phyloP scores from a whole-genome alignment of 257 asterid species.

The Linaria vulgaris region DNA sequence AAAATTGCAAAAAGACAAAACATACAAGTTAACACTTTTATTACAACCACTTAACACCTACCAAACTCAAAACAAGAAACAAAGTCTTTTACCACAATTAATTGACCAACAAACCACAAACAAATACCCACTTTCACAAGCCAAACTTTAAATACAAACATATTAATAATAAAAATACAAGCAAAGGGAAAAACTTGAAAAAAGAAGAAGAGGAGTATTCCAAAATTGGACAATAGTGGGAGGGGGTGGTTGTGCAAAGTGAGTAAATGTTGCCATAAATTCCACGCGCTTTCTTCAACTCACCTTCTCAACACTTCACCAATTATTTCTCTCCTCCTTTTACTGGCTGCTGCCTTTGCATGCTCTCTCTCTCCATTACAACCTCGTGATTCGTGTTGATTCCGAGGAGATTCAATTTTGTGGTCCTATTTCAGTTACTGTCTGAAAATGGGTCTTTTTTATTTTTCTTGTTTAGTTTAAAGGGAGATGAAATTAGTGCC shows the following conservation, averaged over 20 bases:
- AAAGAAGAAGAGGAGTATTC: conserved; percentile 5
- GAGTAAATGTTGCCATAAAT: conserved; percentile 45
- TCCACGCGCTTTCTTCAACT: conserved; percentile 60
- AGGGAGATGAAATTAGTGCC: background rate
- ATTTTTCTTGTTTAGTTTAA: background rate
- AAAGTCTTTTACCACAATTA: too few relatives aligned
- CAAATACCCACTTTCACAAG: too few relatives aligned
- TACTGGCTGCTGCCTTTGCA: conserved; percentile 30
- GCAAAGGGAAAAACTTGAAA: background rate
- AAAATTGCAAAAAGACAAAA: too few relatives aligned
- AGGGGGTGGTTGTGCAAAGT: conserved; percentile 36
- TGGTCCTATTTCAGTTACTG: conserved; percentile 25
- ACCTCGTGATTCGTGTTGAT: conserved; percentile 43
- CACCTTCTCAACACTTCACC: conserved; percentile 34
- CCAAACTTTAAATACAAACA: too few relatives aligned
- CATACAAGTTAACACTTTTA: too few relatives aligned
- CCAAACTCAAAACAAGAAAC: too few relatives aligned
- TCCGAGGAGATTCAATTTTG: conserved; percentile 33
- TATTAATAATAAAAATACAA: background rate
- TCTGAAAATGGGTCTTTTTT: background rate
- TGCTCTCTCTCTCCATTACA: conserved; percentile 23
- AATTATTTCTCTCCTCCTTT: conserved; percentile 31
- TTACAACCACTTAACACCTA: too few relatives aligned
- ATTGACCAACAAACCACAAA: too few relatives aligned
- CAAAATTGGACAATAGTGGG: background rate